Percentiles rank a stretch among this genome's conserved stretches.
Conservation (phyloP, 495 filamentous ascomycete genomes). For the Chaetomium tenue region DNA sequence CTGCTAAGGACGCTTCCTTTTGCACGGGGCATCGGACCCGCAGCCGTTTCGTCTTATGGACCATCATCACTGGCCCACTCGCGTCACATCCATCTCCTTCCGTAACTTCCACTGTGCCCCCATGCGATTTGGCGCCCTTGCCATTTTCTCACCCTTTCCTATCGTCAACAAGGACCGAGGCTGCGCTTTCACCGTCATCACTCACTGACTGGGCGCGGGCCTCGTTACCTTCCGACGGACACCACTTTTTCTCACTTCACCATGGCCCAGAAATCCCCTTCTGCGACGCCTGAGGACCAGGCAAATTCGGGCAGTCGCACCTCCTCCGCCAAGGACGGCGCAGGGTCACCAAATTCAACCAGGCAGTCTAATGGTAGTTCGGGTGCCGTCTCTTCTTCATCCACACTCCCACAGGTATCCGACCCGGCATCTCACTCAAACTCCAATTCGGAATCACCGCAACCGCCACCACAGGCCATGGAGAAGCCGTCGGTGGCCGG, state of each 20-base stretch:
- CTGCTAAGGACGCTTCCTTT: constrained; percentile 13
- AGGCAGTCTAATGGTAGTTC: constrained; percentile 25
- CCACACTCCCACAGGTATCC: constrained; percentile 33
- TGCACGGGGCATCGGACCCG: constrained; percentile 32
- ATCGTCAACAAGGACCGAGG: constrained; percentile 20
- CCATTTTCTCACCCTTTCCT: constrained; percentile 9
- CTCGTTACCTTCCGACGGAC: background rate
- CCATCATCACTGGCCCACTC: constrained; percentile 27
- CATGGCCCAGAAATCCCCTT: constrained; percentile 39
- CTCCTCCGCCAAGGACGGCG: constrained; percentile 34
- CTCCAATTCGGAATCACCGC: constrained; percentile 28
- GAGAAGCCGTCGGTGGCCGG: constrained; percentile 46
- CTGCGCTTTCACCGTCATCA: constrained; percentile 8
- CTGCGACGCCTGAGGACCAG: constrained; percentile 34
- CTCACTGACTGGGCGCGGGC: constrained; percentile 19
- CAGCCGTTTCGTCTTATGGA: constrained; percentile 35
- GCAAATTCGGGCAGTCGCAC: constrained; percentile 30
- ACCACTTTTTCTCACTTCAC: constrained; percentile 10
- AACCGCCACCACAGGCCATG: constrained; percentile 31
- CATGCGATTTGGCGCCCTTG: constrained; percentile 19
- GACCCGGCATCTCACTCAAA: constrained; percentile 27
- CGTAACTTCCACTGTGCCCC: constrained; percentile 10
- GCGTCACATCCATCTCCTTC: constrained; percentile 12
- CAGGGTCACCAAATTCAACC: constrained; percentile 27
- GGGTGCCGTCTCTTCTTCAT: constrained; percentile 17